phyloP scores from a whole-genome alignment of 2,329 filamentous ascomycete species.

The Sporothrix inflata region DNA sequence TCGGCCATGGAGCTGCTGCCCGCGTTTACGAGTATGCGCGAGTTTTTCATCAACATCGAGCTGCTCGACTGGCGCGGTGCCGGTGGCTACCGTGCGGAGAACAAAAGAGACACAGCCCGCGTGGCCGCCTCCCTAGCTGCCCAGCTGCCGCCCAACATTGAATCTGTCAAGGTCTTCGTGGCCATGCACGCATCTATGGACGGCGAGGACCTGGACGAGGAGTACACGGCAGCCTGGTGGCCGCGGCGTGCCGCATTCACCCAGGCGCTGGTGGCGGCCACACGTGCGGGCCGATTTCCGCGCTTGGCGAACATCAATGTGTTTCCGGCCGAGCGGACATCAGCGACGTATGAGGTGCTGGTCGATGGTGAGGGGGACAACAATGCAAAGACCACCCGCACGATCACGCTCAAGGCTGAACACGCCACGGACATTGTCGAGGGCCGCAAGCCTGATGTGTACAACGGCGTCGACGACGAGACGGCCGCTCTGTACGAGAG shows the following conservation, averaged over 20 bases:
- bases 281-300: background rate
- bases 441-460: background rate
- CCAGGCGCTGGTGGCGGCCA: background rate
- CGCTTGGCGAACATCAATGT: background rate
- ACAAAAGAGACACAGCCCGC: too few relatives aligned
- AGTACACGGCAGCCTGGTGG: background rate
- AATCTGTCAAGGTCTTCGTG: background rate
- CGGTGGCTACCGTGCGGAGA: background rate
- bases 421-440: background rate
- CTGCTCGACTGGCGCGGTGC: background rate
- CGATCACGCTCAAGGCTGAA: background rate
- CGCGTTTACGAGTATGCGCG: background rate
- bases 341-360: background rate
- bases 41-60: background rate
- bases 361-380: background rate
- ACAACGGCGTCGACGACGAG: background rate
- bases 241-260: background rate
- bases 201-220: background rate
- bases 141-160: background rate
- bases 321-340: too few relatives aligned
- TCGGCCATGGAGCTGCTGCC: background rate
- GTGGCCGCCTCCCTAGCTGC: background rate
- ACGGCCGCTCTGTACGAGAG: background rate
- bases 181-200: too few relatives aligned
- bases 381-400: background rate